phyloP scores from a whole-genome alignment of 176 grass and related monocot genomes.

The Zea luxurians region DNA sequence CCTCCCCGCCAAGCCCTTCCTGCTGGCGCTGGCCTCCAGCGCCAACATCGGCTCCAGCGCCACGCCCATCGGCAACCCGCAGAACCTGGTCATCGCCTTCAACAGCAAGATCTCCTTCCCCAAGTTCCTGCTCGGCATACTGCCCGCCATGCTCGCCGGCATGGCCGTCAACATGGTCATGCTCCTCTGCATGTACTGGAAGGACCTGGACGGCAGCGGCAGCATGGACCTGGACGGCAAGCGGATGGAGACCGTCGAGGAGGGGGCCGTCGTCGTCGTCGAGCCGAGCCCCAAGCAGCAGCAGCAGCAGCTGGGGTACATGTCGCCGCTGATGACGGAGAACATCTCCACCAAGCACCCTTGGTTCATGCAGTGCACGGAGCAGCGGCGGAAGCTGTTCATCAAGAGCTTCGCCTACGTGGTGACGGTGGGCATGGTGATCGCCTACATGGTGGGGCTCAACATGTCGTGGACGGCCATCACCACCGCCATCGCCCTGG shows the following conservation, averaged over 20 bases:
- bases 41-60: constrained; percentile 88
- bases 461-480: constrained; percentile 83
- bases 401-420: constrained; percentile 71
- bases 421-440: constrained; percentile 66
- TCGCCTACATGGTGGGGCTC: constrained; percentile 56
- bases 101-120: constrained; percentile 82
- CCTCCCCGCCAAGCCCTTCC: constrained; percentile 82
- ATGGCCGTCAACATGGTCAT: constrained; percentile 73
- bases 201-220: constrained; percentile 39
- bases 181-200: constrained; percentile 80
- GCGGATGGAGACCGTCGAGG: constrained; percentile 39
- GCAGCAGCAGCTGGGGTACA: not conserved
- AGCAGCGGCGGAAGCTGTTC: constrained; percentile 43
- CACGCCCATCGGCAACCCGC: constrained; percentile 95
- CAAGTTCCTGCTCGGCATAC: constrained; percentile 68
- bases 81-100: constrained; percentile 90
- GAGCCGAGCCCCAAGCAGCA: not conserved
- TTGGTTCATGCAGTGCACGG: constrained; percentile 62
- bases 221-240: not conserved
- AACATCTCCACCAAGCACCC: constrained; percentile 45
- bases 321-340: constrained; percentile 41
- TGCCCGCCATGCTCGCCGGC: constrained; percentile 75
- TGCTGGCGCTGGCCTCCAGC: constrained; percentile 80
- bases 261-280: not conserved
- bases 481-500: constrained; percentile 60